phyloP scores from a whole-genome alignment of 257 asterid species.

The Solanum medicagineum region DNA sequence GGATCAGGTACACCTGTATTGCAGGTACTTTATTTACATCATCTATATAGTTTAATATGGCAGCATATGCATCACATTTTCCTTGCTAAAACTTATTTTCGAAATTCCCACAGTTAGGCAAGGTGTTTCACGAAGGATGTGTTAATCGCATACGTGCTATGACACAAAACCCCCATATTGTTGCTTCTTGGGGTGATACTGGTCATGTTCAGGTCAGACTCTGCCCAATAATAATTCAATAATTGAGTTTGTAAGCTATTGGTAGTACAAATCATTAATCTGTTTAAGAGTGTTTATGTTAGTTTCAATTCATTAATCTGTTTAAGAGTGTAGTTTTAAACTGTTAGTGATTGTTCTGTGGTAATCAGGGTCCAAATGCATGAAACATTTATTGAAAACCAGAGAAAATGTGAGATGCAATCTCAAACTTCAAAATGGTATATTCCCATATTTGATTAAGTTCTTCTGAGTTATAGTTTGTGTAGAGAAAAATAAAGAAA shows the following conservation, averaged over 20 bases:
- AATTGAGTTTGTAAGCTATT: not conserved
- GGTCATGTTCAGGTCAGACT: conserved; percentile 77
- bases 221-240: not conserved
- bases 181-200: conserved; percentile 86
- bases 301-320: not conserved
- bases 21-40: conserved; percentile 32
- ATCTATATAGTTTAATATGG: not conserved
- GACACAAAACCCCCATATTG: conserved; percentile 79
- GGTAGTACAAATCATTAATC: not conserved
- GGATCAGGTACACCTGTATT: conserved; percentile 52
- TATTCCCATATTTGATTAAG: not conserved
- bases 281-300: not conserved
- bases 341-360: not conserved
- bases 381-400: not conserved
- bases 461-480: not conserved
- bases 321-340: not conserved
- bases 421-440: not conserved
- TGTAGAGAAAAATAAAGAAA: too few species aligned
- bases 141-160: conserved; percentile 87
- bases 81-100: not conserved
- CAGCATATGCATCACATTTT: not conserved
- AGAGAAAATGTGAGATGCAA: not conserved
- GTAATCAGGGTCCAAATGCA: not conserved
- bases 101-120: conserved; percentile 34
- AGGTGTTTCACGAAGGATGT: conserved; percentile 67